Conservation (phyloP, 495 filamentous ascomycete genomes). For the Penicillium mononematosum region DNA sequence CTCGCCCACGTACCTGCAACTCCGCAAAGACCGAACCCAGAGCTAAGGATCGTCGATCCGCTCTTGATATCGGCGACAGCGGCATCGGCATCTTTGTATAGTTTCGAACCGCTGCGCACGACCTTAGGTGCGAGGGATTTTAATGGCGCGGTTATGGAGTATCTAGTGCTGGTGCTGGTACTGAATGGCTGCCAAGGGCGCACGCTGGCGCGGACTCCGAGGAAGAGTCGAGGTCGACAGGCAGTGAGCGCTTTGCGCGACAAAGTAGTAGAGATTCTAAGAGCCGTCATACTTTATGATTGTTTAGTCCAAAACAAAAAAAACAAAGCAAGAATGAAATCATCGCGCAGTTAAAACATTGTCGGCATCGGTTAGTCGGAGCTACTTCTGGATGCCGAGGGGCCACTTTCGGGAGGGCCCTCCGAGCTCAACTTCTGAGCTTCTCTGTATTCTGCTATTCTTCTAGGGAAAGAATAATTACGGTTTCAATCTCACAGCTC, state of each 20-base stretch:
- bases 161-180: slow-evolving; percentile 11
- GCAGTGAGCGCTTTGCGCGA: slow-evolving; percentile 30
- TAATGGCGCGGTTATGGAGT: slow-evolving; percentile 27
- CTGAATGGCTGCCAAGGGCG: slow-evolving; percentile 17
- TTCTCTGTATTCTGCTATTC: background rate
- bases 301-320: background rate
- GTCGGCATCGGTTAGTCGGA: slow-evolving; percentile 29
- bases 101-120: slow-evolving; percentile 53
- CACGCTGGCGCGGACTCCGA: slow-evolving; percentile 20
- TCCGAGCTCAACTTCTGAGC: background rate
- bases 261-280: slow-evolving; percentile 30
- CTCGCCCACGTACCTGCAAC: slow-evolving; percentile 54
- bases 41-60: slow-evolving; percentile 70
- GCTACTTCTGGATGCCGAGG: slow-evolving; percentile 45
- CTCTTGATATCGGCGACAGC: slow-evolving; percentile 74
- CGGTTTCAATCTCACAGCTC: background rate
- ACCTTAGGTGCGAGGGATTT: slow-evolving; percentile 30
- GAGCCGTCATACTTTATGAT: slow-evolving; percentile 27
- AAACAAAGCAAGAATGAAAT: slow-evolving; percentile 10
- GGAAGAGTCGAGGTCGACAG: slow-evolving; percentile 28
- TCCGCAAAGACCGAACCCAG: slow-evolving; percentile 85
- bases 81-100: slow-evolving; percentile 69
- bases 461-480: no score
- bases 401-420: background rate
- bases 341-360: slow-evolving; percentile 16